phyloP scores from a whole-genome alignment of 768 basidiomycete species.

The Leucocoprinus birnbaumii region DNA sequence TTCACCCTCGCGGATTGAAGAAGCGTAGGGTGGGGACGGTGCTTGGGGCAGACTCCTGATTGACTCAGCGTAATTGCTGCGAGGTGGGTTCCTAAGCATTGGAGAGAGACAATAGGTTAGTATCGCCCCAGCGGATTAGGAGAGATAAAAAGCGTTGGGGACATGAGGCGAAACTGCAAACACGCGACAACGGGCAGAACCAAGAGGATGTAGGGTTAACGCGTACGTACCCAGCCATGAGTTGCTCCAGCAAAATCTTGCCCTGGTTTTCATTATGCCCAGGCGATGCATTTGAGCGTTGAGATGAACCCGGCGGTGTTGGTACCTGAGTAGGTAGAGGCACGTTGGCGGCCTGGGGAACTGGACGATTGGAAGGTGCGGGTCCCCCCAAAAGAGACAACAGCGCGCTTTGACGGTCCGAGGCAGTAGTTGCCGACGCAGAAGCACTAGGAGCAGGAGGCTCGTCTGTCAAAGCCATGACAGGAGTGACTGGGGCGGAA shows the following conservation, averaged over 20 bases:
- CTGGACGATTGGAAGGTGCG: slow-evolving; percentile 15
- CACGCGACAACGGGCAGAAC: slow-evolving; percentile 18
- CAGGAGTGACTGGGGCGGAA: slow-evolving; percentile 33
- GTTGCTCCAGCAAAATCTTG: slow-evolving; percentile 73
- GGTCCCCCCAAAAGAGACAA: slow-evolving; percentile 64
- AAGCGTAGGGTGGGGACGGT: slow-evolving; percentile 48
- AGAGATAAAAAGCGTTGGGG: slow-evolving; percentile 3
- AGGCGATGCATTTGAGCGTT: slow-evolving; percentile 53
- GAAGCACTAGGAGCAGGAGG: slow-evolving; percentile 39
- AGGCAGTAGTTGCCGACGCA: slow-evolving; percentile 37
- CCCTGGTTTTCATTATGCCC: slow-evolving; percentile 57
- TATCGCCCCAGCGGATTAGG: slow-evolving; percentile 16
- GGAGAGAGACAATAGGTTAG: slow-evolving; percentile 7
- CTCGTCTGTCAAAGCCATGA: slow-evolving; percentile 45
- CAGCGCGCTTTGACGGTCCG: slow-evolving; percentile 74
- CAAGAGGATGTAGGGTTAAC: slow-evolving; percentile 12
- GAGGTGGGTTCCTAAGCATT: slow-evolving; percentile 11
- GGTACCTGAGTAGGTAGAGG: slow-evolving; percentile 45
- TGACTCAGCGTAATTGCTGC: slow-evolving; percentile 43
- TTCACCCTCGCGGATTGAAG: slow-evolving; percentile 43
- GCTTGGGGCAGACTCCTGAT: slow-evolving; percentile 33
- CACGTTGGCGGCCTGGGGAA: slow-evolving; percentile 12
- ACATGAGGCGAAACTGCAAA: slow-evolving; percentile 18
- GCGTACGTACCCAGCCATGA: slow-evolving; percentile 72
- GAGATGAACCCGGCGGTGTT: slow-evolving; percentile 63